Evolutionary conservation across 129 eudicot genomes (phyloP).

Genomic region (Flaveria bidentis): DNA sequence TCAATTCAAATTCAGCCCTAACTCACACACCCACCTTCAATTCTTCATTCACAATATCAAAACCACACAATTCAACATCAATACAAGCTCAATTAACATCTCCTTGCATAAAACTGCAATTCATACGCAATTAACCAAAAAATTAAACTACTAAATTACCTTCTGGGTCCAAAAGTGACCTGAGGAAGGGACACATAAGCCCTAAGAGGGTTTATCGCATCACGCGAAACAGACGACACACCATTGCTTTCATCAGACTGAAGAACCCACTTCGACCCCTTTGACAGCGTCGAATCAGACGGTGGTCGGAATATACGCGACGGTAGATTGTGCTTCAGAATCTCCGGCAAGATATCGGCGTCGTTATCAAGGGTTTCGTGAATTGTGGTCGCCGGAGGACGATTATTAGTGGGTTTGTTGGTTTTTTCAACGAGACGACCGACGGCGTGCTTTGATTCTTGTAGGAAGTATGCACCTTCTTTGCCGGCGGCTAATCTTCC

Average conservation of each 20-base stretch:
- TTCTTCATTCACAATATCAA: not conserved
- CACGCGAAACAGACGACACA: slow-evolving; percentile 46
- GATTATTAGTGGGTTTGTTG: slow-evolving; percentile 21
- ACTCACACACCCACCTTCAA: not conserved
- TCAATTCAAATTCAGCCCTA: not conserved
- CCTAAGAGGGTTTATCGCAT: slow-evolving; percentile 79
- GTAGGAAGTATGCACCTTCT: slow-evolving; percentile 80
- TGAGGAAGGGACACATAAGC: slow-evolving; percentile 79
- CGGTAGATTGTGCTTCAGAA: slow-evolving; percentile 73
- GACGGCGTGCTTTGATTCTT: slow-evolving; percentile 89
- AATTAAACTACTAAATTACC: slow-evolving; percentile 34
- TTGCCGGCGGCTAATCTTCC: slow-evolving; percentile 78
- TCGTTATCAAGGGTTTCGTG: not conserved
- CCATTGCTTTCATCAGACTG: slow-evolving; percentile 26
- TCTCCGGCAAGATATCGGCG: slow-evolving; percentile 84
- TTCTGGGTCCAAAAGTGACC: slow-evolving; percentile 91
- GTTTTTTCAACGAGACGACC: slow-evolving; percentile 51
- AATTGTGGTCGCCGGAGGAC: slow-evolving; percentile 10
- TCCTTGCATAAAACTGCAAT: not conserved
- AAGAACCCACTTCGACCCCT: slow-evolving; percentile 66
- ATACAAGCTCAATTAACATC: not conserved
- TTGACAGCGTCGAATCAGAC: slow-evolving; percentile 50
- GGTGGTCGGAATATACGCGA: slow-evolving; percentile 50
- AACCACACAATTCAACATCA: slow-evolving; percentile 3
- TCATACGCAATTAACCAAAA: not conserved